Evolutionary conservation across 163 green algal species (phyloP).

Genomic region (Volvox carteri): DNA sequence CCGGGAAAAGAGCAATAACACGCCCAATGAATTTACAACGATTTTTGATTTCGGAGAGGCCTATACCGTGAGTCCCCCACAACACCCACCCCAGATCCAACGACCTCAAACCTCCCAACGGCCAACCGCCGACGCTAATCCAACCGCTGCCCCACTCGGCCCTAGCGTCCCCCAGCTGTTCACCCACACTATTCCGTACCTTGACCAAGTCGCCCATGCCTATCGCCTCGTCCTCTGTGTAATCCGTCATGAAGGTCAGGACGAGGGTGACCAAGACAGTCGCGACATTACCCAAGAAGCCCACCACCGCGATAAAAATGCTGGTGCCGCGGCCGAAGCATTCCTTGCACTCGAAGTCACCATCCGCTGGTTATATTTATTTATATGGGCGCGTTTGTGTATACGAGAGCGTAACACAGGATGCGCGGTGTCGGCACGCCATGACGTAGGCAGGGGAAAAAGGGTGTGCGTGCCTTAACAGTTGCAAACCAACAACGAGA

Average conservation of each 20-base stretch:
- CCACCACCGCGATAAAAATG: neutral
- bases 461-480: no score
- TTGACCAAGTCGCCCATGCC: slow-evolving; percentile 18
- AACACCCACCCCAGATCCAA: neutral
- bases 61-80: no score
- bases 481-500: no score
- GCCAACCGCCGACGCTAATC: neutral
- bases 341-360: slow-evolving; percentile 41
- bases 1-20: no score
- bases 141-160: neutral
- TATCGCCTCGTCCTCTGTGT: slow-evolving; percentile 48
- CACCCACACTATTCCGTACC: neutral
- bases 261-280: slow-evolving; percentile 24
- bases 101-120: neutral
- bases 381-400: no score
- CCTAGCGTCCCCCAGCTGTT: no score
- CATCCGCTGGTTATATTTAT: neutral
- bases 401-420: no score
- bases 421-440: no score
- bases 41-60: no score
- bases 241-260: slow-evolving; percentile 48
- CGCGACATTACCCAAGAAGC: slow-evolving; percentile 27
- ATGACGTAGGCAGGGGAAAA: no score
- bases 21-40: no score
- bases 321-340: slow-evolving; percentile 26